phyloP scores from a whole-genome alignment of 257 asterid species.

The Solanum corneliomulleri region DNA sequence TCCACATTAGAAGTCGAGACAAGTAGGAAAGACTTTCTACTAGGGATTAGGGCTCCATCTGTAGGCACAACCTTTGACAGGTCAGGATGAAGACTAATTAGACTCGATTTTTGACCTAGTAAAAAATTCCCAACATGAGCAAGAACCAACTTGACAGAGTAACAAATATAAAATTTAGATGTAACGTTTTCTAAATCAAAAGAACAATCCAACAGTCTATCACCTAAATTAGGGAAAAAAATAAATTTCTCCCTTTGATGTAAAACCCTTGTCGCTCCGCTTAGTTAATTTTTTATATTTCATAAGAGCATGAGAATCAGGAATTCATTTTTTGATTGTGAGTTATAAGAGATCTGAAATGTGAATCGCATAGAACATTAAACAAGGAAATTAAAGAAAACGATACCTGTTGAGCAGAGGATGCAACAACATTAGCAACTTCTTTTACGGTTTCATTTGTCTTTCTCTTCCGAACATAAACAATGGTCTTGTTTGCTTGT shows the following conservation, averaged over 20 bases:
- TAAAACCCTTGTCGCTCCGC: not conserved
- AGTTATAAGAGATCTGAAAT: not conserved
- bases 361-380: not conserved
- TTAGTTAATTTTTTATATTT: not conserved
- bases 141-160: not conserved
- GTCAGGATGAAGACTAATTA: not conserved
- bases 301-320: not conserved
- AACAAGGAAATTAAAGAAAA: not conserved
- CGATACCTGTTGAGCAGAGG: not conserved
- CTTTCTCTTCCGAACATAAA: not conserved
- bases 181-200: not conserved
- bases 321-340: not conserved
- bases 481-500: not conserved
- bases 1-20: not conserved
- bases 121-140: not conserved
- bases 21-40: not conserved
- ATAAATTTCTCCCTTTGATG: not conserved
- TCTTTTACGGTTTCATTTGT: not conserved
- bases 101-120: not conserved
- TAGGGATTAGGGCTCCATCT: not conserved
- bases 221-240: not conserved
- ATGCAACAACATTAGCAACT: not conserved
- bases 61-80: not conserved
- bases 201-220: not conserved
- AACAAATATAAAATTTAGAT: not conserved